These are phyloP conservation scores for Cicer cuneatum DNA, from an alignment of 306 rosid genomes.

Conservation along the genomic window DNA sequence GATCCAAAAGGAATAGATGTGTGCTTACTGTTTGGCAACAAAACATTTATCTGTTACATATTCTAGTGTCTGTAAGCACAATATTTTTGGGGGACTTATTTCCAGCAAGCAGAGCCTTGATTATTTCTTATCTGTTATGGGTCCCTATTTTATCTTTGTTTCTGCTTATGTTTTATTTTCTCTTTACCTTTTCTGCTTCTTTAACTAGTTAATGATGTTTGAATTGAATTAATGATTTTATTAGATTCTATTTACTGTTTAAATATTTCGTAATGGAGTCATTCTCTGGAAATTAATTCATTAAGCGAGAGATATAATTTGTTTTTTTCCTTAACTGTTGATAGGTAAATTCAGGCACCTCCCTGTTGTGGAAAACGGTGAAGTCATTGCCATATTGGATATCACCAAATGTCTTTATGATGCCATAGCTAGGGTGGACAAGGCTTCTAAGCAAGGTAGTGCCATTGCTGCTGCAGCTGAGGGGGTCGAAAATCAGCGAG, in stretches of 20 bases:
- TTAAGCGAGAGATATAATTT: conserved; percentile 28
- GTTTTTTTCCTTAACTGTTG: conserved; percentile 32
- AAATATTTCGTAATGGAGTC: conserved; percentile 24
- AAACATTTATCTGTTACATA: not conserved
- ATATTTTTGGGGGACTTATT: not conserved
- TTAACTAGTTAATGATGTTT: conserved; percentile 16
- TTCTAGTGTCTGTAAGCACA: not conserved
- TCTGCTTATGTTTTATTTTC: not conserved
- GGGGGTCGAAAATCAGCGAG: conserved; percentile 82
- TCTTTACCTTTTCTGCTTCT: conserved; percentile 21
- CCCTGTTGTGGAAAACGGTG: conserved; percentile 97
- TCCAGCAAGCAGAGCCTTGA: not conserved
- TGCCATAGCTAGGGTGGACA: conserved; percentile 96
- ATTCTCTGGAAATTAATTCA: conserved; percentile 25
- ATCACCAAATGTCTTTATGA: conserved; percentile 94
- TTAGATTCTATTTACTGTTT: conserved; percentile 14
- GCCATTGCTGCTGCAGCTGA: conserved; percentile 96
- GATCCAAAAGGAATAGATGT: not conserved
- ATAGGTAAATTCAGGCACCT: conserved; percentile 97
- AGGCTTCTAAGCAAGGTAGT: conserved; percentile 91
- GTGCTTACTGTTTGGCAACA: not conserved
- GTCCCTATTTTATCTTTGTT: not conserved
- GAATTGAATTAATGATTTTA: conserved; percentile 22
- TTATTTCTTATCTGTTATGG: conserved; percentile 2
- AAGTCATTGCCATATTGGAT: conserved; percentile 93